Base-by-base conservation (phyloP, 768 basidiomycete species). In the Phanerodontia chrysosporium region DNA sequence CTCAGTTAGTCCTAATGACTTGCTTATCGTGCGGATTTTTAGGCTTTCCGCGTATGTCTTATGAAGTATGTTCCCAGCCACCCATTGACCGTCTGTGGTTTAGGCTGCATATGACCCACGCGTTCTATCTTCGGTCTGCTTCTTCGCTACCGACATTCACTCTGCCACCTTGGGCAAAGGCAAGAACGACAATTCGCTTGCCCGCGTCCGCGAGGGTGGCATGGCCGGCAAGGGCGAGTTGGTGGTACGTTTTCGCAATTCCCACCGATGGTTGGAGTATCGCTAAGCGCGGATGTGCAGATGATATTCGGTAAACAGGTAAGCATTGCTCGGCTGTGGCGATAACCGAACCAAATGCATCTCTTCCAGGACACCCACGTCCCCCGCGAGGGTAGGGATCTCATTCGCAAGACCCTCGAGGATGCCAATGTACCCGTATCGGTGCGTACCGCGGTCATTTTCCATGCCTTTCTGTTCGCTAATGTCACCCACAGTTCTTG, bases 241-340 rank as follows among this genome's bases (percentile, higher is more conserved):
- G 13, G 86, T 92, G 64, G 91, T 91, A 73, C 58, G 88, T 70
- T 14, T 57, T n/a, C 32, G 35, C 9, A 12, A n/a, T n/a, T n/a
- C 28, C 57, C 21, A 39, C 29, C 54, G 44, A 24, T 25, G 1
- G 48, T 10, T n/a, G 45, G 10, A 30, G 16, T 42, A 12, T 13
- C 4, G 39, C 51, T 52, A 52, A 52, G 21, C 28, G 35, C 51
- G 25, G 53, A 44, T 49, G 42, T 46, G 39, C 60, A 95, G 83
- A 89, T 97, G 89, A 93, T 98, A 54, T 98, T 98, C 67, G 96
- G 96, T 7, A 95, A 95, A 70, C 92, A 95, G 80, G 91, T 85
- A 65, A 56, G 75, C 60, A 42, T 32, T 13, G n/a, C 29, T 27
- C 28, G 30, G 22, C 12, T 21, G 28, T 16, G 12, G 13, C 16